Base-by-base conservation (phyloP, 495 filamentous ascomycete genomes). In the Aspergillus ellipticus region DNA sequence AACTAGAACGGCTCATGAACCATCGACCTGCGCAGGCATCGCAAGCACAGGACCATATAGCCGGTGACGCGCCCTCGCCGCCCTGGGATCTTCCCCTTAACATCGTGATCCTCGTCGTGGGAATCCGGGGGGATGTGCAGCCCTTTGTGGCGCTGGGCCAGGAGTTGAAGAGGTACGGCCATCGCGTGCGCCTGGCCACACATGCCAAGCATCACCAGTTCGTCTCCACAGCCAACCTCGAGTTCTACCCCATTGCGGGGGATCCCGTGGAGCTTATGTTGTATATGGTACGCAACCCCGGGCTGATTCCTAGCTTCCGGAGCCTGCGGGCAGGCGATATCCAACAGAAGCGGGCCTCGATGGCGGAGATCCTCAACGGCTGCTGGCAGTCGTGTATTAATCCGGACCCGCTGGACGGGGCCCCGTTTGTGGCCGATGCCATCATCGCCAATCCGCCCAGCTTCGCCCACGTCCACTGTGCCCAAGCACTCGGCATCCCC, bases 391-490 rank as follows among this genome's bases (percentile, higher is more conserved):
- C 82, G 2, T 86, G 83, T 60, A 78, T 79, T 42, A 79, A 80
- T 56, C 66, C 74, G 50, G 68, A 76, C 53, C 53, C 53, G 0
- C 46, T 58, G 3, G 84, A 84, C 49, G 42, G 76, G 8, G 79
- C 77, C 54, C 79, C 80, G 0, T 85, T 86, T 58, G 71, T 84
- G 4, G 83, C 83, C 0, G 79, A 86, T 56, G 80, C 75, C 9
- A 85, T 86, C 51, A 83, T 86, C 49, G 82, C 83, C 3, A 85
- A 85, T 58, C 83, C 83, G 7, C 79, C 81, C 6, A 78, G 72
- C 55, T 83, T 85, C 64, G 83, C 82, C 3, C 82, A 85, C 67
- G 61, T 84, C 0, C 82, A 85, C 58, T 81, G 79, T 52, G 83
- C 81, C 0, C 72, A 85, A 62, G 76, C 74, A 29, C 63, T 86